Evolutionary conservation across 169 alveolate species (phyloP).

Genomic region (Babesia ovis): DNA sequence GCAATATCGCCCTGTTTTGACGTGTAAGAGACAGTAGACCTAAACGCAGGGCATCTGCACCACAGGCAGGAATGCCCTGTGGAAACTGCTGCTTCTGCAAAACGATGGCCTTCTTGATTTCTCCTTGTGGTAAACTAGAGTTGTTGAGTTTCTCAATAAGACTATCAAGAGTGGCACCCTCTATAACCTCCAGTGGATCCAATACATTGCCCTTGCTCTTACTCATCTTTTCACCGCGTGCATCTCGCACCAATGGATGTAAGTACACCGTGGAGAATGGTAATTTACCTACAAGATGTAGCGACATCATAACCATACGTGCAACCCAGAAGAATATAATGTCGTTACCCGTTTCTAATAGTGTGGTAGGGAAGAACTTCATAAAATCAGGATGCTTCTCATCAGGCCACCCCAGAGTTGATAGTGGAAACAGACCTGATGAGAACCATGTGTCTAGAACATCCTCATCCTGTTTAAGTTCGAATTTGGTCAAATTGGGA

Average conservation of each 20-base stretch:
- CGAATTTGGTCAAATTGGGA: slow-evolving; percentile 24
- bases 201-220: slow-evolving; percentile 98
- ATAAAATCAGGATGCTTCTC: slow-evolving; percentile 85
- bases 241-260: slow-evolving; percentile 98
- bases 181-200: slow-evolving; percentile 98
- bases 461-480: slow-evolving; percentile 95
- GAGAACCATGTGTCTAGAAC: slow-evolving; percentile 99
- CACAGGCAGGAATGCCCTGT: slow-evolving; percentile 98
- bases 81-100: slow-evolving; percentile 95
- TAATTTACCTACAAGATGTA: slow-evolving; percentile 90
- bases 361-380: slow-evolving; percentile 94
- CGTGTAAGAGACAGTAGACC: slow-evolving; percentile 92
- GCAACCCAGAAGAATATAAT: slow-evolving; percentile 99
- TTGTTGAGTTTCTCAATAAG: slow-evolving; percentile 86
- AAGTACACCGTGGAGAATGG: slow-evolving; percentile 97
- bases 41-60: slow-evolving; percentile 98
- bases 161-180: slow-evolving; percentile 90
- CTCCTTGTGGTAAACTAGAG: slow-evolving; percentile 91
- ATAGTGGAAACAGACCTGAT: slow-evolving; percentile 97
- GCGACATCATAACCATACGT: slow-evolving; percentile 97
- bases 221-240: slow-evolving; percentile 97
- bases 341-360: slow-evolving; percentile 99
- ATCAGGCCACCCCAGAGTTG: slow-evolving; percentile 98
- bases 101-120: slow-evolving; percentile 89
- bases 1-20: slow-evolving; percentile 93